Base-by-base conservation (phyloP, 2,329 filamentous ascomycete species). In the Knufia fluminis region DNA sequence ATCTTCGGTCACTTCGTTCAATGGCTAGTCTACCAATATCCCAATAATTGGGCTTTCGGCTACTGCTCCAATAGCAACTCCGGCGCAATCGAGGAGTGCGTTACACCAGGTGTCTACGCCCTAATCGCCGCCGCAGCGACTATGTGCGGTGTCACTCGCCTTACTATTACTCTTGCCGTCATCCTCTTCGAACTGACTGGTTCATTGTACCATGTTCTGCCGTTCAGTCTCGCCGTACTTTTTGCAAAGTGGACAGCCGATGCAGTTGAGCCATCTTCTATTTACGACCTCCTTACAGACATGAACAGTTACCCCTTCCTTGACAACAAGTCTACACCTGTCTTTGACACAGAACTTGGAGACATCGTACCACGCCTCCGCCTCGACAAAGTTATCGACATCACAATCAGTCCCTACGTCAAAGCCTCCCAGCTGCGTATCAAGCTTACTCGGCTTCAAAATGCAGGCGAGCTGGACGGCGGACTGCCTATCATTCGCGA, bases 181-280 rank as follows among this genome's bases (percentile, higher is more conserved):
- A 97, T 98, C 53, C 72, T 97, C 1, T 97, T 98, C 59, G 92
- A 98, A 66, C 74, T 98, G 31, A 98, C 92, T 0, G 92, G 92
- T 49, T 95, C 6, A 12, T 28, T 28, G 26, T 6, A 28, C 6
- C 94, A 97, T 60, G 92, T 98, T 2, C 72, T 98, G 9, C 92
- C 92, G 0, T 97, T 97, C 65, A 96, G 90, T 0, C 71, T 98
- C 7, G 85, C 87, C 0, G 88, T 98, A 28, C 74, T 97, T 3
- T 89, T 94, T 23, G 83, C 91, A n/a, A 98, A 98, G 69, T 98
- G 92, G 92, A 95, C 89, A 0, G 90, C 92, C 0, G 92, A 97
- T 67, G 90, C 89, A 2, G 79, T 98, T 46, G 92, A 98, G 66
- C 92, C 91, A 14, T 76, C 88, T 47, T 95, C 88, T 65, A 96